Evolutionary conservation across 441 rosid species (phyloP), one percentile per base, ranked within the genome.

Genomic region (Euphorbia celastroides): DNA sequence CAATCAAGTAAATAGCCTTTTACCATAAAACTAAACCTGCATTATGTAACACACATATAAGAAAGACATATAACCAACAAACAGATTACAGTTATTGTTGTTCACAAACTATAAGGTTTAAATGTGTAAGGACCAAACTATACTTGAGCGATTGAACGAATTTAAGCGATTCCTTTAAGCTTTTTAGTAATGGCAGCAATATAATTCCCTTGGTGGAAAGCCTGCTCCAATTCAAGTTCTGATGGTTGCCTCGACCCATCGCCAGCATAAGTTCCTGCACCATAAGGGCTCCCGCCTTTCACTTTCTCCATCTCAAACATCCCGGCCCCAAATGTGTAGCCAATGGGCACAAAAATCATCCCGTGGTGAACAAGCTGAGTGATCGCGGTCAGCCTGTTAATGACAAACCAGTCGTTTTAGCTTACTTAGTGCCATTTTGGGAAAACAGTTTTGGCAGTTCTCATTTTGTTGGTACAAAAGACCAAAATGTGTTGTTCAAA

Each of bases 281-380:
- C 97, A 4, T 93, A 91, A 1, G 99, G 99, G 56, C 90, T 86
- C 44, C 99, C 99, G 1, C 99, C 97, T 77, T 91, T 91, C 78
- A 93, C 84, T 6, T 80, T 52, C 78, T 93, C 95, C 93, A 91
- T 88, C 87, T 91, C 97, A 8, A 88, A 88, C 99, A 93, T 93
- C 20, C 99, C 97, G 4, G 99, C 97, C 3, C 99, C 99, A 50
- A 93, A 91, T 32, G 97, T 91, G 84, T 91, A 91, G 59, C 97
- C 97, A 10, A 93, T 81, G 0, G 99, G 99, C 23, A 93, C 93
- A 69, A 86, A 93, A 17, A 93, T 65, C 93, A 93, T 88, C n/a
- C 97, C 97, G 3, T 93, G 99, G 86, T 93, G 99, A 34, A 82
- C 97, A 55, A 93, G 90, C 78, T 93, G 97, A 65, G 99, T 93